phyloP scores from a whole-genome alignment of 2,329 filamentous ascomycete species.

The Aaosphaeria arxii region DNA sequence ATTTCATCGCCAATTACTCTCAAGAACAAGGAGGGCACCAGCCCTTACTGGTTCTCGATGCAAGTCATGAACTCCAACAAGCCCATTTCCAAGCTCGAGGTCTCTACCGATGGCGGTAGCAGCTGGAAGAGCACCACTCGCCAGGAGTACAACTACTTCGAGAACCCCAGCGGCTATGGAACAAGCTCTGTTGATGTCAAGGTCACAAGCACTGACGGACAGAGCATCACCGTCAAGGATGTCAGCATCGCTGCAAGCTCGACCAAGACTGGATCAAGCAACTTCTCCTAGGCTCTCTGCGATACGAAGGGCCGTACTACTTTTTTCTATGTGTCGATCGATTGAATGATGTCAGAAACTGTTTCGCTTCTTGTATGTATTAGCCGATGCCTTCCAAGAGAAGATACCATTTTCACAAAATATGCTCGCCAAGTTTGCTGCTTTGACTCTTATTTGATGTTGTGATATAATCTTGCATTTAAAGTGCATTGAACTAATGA shows the following conservation, averaged over 20 bases:
- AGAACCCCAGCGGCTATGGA: conserved; percentile 57
- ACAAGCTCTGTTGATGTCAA: conserved; percentile 53
- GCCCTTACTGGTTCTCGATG: conserved; percentile 57
- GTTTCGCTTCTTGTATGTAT: conserved; percentile 4
- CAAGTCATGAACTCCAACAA: conserved; percentile 64
- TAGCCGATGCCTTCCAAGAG: not conserved
- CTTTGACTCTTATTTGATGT: too few species aligned
- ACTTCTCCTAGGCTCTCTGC: conserved; percentile 22
- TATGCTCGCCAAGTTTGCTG: too few species aligned
- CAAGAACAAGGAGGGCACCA: conserved; percentile 54
- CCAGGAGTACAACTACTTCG: conserved; percentile 57
- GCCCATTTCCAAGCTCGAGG: conserved; percentile 55
- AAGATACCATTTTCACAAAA: too few species aligned
- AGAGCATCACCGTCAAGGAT: conserved; percentile 50
- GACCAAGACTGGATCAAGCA: conserved; percentile 25
- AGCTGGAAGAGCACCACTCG: conserved; percentile 59
- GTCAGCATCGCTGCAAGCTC: conserved; percentile 43
- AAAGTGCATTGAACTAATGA: too few species aligned
- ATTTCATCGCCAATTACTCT: conserved; percentile 50
- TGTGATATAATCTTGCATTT: too few species aligned
- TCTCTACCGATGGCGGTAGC: conserved; percentile 58
- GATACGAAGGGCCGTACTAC: not conserved
- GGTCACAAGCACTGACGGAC: conserved; percentile 54
- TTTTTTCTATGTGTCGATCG: not conserved
- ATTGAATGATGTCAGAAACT: not conserved